A percentile compares a stretch with the other conserved stretches of the same genome.
Conservation (phyloP, 2,329 filamentous ascomycete species). For the Fusarium ramigenum region DNA sequence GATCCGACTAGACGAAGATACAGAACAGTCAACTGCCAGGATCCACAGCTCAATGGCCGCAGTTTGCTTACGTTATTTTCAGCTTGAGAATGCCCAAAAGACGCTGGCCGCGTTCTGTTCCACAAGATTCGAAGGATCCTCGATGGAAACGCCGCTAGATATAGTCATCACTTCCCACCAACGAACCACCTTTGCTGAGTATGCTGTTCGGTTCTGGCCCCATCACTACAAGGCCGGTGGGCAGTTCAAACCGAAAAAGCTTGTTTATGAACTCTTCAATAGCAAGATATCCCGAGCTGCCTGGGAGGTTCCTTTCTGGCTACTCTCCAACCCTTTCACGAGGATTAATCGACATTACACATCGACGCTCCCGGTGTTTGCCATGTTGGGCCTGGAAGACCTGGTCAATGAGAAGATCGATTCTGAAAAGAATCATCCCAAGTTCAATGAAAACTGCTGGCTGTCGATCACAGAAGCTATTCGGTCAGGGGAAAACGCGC, state of each 20-base stretch:
- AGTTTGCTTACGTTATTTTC: background rate
- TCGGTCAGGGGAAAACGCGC: background rate
- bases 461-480: background rate
- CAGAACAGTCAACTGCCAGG: background rate
- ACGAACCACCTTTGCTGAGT: background rate
- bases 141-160: background rate
- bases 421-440: background rate
- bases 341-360: background rate
- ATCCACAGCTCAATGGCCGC: background rate
- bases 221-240: background rate
- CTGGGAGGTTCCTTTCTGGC: background rate
- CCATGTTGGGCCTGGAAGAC: background rate
- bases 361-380: background rate
- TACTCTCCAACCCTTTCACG: background rate
- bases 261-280: background rate
- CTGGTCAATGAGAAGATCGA: background rate
- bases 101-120: background rate
- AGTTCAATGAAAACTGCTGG: background rate
- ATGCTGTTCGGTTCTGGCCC: background rate
- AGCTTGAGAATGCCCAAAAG: background rate
- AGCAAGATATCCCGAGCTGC: background rate
- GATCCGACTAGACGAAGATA: accelerated
- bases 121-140: background rate
- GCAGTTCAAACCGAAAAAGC: background rate
- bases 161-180: background rate